These are phyloP conservation scores for Sclerotiophoma versabilis DNA, from an alignment of 2,329 filamentous ascomycete genomes.

Conservation along the genomic window DNA sequence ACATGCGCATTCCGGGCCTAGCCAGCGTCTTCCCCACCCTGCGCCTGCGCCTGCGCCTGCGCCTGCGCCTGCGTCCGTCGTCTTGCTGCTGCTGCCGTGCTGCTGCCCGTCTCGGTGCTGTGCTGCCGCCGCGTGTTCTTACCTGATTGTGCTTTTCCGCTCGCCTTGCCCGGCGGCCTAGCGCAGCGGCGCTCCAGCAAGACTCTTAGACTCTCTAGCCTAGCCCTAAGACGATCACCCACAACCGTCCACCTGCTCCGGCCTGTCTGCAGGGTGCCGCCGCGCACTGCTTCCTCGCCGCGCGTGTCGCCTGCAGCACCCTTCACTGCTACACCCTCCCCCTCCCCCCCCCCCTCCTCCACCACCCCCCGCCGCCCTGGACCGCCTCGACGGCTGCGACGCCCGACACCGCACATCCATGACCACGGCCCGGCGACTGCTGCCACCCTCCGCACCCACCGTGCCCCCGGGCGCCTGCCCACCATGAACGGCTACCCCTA, in stretches of 20 bases:
- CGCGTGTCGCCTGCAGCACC: neutral
- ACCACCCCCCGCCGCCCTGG: neutral
- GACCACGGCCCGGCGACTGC: slow-evolving; percentile 15
- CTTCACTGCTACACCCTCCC: no score
- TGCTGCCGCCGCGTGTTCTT: neutral
- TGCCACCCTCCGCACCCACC: neutral
- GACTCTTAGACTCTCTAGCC: neutral
- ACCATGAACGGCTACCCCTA: slow-evolving; percentile 52
- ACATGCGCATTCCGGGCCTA: slow-evolving; percentile 9
- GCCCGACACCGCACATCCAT: slow-evolving; percentile 10
- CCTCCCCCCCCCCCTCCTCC: neutral
- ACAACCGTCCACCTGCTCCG: neutral
- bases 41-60: neutral
- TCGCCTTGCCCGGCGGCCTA: slow-evolving; percentile 21
- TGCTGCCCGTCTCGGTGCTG: neutral
- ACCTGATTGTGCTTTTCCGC: neutral
- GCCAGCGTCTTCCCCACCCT: slow-evolving; percentile 8
- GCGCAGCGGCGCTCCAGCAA: neutral
- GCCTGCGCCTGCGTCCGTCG: neutral
- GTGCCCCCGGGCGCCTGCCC: slow-evolving; percentile 11
- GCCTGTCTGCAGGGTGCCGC: slow-evolving; percentile 9
- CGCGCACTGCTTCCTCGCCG: neutral
- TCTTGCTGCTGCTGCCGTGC: neutral
- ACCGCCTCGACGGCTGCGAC: slow-evolving; percentile 22
- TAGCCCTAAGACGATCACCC: neutral